phyloP scores from a whole-genome alignment of 495 filamentous ascomycete genomes.

The Jackrogersella minutella region DNA sequence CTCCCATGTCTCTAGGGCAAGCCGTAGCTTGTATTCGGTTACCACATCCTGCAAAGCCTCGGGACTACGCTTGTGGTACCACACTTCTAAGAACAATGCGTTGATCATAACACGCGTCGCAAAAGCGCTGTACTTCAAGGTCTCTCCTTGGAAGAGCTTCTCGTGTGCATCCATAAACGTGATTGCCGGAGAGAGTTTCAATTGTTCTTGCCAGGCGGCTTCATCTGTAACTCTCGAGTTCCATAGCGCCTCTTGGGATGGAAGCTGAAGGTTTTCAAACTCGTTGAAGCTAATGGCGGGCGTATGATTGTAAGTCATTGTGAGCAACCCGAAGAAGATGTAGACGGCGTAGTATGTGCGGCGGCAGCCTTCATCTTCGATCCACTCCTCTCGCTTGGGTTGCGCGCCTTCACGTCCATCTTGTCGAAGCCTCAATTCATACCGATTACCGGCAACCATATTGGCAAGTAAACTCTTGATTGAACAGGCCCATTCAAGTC shows the following conservation, averaged over 20 bases:
- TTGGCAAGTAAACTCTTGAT: slow-evolving; percentile 97
- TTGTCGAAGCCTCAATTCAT: slow-evolving; percentile 90
- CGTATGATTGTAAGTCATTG: slow-evolving; percentile 96
- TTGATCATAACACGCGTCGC: slow-evolving; percentile 99
- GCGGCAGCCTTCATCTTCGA: slow-evolving; percentile 94
- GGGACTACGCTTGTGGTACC: slow-evolving; percentile 97
- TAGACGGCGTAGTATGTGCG: slow-evolving; percentile 99
- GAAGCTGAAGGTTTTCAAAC: slow-evolving; percentile 90
- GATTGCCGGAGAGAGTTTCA: slow-evolving; percentile 72
- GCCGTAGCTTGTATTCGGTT: slow-evolving; percentile 96
- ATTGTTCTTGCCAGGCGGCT: slow-evolving; percentile 78
- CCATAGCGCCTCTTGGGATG: slow-evolving; percentile 94
- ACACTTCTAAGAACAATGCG: slow-evolving; percentile 96
- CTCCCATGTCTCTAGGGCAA: slow-evolving; percentile 98
- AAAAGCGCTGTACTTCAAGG: slow-evolving; percentile 93
- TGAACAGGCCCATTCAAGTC: slow-evolving; percentile 97
- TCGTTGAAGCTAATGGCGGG: slow-evolving; percentile 97
- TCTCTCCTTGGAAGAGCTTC: slow-evolving; percentile 91
- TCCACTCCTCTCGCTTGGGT: slow-evolving; percentile 89
- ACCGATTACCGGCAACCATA: slow-evolving; percentile 97
- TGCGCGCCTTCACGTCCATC: slow-evolving; percentile 82
- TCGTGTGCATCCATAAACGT: slow-evolving; percentile 95
- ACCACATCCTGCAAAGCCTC: slow-evolving; percentile 96
- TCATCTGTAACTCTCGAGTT: slow-evolving; percentile 84
- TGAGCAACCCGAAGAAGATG: slow-evolving; percentile 97